A percentile compares a stretch with the other conserved stretches of the same genome.
These are phyloP conservation scores for Leptodermis oblonga DNA, from an alignment of 257 asterid species.

Conservation along the genomic window DNA sequence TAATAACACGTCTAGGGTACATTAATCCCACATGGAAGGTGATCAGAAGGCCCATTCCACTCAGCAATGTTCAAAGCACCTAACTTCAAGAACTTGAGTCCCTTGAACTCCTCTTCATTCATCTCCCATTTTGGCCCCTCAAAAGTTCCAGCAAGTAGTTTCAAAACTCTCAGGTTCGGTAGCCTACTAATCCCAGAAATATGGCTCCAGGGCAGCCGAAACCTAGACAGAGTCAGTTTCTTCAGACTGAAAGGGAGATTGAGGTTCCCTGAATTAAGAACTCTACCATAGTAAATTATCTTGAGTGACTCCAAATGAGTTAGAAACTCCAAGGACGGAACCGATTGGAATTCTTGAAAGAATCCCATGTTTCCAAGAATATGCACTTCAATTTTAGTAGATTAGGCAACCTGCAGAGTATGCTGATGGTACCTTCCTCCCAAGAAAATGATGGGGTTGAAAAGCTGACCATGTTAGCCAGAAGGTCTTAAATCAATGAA, in stretches of 20 bases:
- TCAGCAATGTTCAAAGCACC: neutral
- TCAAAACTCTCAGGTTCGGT: conserved; percentile 7
- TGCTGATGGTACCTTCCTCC: neutral
- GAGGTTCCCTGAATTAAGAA: neutral
- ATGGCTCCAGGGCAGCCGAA: neutral
- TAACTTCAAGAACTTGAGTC: conserved; percentile 12
- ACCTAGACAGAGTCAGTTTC: neutral
- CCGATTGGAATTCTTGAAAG: neutral
- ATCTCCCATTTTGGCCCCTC: conserved; percentile 8
- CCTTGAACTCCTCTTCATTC: conserved; percentile 9
- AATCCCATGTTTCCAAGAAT: conserved; percentile 1
- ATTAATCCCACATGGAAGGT: conserved; percentile 6
- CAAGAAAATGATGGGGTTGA: conserved; percentile 1
- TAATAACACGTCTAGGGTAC: too few species aligned
- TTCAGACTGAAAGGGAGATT: neutral
- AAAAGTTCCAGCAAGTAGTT: conserved; percentile 3
- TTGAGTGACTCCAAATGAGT: conserved; percentile 2
- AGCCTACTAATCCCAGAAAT: neutral
- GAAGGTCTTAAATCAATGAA: conserved; percentile 1
- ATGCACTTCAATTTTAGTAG: neutral
- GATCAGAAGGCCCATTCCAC: conserved; percentile 7
- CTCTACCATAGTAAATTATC: neutral
- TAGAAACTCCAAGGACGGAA: neutral
- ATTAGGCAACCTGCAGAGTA: conserved; percentile 6
- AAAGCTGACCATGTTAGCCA: conserved; percentile 10